A percentile compares a stretch with the other conserved stretches of the same genome.
Evolutionary conservation across 176 grass and related monocot genomes (phyloP).

Genomic region (Hyparrhenia diplandra): DNA sequence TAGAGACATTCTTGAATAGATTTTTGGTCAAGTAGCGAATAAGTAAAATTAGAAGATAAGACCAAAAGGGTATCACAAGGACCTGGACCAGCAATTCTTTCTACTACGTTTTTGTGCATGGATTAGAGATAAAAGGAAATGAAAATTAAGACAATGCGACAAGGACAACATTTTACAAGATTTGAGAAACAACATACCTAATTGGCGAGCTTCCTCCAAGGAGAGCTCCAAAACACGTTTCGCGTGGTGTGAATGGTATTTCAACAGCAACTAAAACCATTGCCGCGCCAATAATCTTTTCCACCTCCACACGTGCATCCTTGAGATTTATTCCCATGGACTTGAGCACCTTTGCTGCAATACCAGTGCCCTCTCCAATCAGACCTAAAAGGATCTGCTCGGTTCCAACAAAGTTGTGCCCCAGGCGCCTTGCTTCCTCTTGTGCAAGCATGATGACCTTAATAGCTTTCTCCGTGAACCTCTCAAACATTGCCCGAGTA

Average conservation of each 20-base stretch:
- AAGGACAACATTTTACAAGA: constrained; percentile 1
- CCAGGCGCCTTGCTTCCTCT: constrained; percentile 88
- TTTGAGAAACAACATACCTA: constrained; percentile 48
- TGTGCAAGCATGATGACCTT: constrained; percentile 97
- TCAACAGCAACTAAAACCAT: constrained; percentile 92
- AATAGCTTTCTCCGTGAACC: constrained; percentile 92
- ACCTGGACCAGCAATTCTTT: constrained; percentile 11
- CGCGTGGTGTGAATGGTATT: constrained; percentile 93
- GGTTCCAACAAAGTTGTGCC: constrained; percentile 90
- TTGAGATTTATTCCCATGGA: constrained; percentile 99
- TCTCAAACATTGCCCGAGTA: constrained; percentile 75
- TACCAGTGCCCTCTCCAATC: constrained; percentile 86
- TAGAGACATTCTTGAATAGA: background rate
- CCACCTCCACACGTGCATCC: constrained; percentile 92
- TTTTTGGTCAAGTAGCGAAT: background rate
- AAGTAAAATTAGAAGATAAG: background rate
- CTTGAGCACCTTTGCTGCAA: constrained; percentile 97
- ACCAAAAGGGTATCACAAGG: background rate
- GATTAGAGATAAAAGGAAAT: background rate
- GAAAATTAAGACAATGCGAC: background rate
- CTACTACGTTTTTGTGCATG: background rate
- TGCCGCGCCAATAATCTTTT: constrained; percentile 89
- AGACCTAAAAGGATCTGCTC: constrained; percentile 92
- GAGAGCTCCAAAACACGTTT: constrained; percentile 86
- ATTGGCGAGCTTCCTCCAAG: constrained; percentile 86